Percentiles rank a stretch among this genome's conserved stretches.
phyloP scores from a whole-genome alignment of 2,329 filamentous ascomycete genomes.

The Penicillium frequentans region DNA sequence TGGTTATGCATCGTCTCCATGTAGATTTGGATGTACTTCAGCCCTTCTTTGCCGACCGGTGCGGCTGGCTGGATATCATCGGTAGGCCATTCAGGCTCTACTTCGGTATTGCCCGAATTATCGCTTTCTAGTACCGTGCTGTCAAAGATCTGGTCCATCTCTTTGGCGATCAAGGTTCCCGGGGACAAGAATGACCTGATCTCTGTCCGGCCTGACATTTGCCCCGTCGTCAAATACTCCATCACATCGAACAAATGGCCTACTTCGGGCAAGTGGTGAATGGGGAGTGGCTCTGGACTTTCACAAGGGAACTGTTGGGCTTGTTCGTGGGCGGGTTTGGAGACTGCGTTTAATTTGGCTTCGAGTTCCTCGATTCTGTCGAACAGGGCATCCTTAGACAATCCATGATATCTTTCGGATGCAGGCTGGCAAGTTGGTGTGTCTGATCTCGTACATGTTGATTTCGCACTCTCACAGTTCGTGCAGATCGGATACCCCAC shows the following conservation, averaged over 20 bases:
- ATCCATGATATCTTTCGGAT: constrained; percentile 22
- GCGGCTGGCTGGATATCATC: neutral
- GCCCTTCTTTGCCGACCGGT: constrained; percentile 10
- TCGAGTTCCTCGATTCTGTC: constrained; percentile 20
- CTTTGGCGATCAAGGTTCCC: constrained; percentile 11
- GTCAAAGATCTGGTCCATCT: constrained; percentile 15
- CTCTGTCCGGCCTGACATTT: constrained; percentile 1
- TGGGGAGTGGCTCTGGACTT: neutral
- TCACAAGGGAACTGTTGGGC: neutral
- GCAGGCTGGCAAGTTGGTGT: constrained; percentile 9
- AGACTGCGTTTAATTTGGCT: constrained; percentile 9
- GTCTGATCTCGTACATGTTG: constrained; percentile 15
- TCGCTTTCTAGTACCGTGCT: constrained; percentile 5
- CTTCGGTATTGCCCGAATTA: neutral
- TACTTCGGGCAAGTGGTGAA: neutral
- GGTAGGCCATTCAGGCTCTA: neutral
- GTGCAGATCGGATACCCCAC: constrained; percentile 18
- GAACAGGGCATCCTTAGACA: constrained; percentile 22
- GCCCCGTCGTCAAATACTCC: constrained; percentile 3
- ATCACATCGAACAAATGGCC: constrained; percentile 1
- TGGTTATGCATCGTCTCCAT: constrained; percentile 20
- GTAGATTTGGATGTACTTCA: constrained; percentile 14
- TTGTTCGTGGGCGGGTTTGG: neutral
- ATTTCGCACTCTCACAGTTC: constrained; percentile 17
- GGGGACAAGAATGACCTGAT: neutral